phyloP scores from a whole-genome alignment of 2,329 filamentous ascomycete species.

The Mollisia scopiformis region DNA sequence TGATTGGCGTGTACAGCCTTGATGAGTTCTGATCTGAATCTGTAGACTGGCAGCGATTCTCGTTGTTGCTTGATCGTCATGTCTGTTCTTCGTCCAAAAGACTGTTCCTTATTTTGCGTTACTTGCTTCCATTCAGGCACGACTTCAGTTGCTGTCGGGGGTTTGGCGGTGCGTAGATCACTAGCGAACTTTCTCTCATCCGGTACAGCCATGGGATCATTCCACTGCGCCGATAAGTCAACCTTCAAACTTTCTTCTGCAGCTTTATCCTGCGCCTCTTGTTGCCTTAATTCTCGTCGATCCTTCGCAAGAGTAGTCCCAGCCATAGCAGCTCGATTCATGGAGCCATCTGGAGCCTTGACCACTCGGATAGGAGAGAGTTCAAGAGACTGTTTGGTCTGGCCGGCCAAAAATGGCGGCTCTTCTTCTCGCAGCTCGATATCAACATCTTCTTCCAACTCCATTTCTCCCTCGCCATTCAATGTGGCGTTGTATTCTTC shows the following conservation, averaged over 20 bases:
- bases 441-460: constrained; percentile 94
- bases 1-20: constrained; percentile 88
- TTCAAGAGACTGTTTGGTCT: constrained; percentile 95
- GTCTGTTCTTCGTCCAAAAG: constrained; percentile 82
- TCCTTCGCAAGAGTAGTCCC: constrained; percentile 89
- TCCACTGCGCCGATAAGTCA: constrained; percentile 89
- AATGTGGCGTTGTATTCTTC: constrained; percentile 91
- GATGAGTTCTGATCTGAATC: constrained; percentile 85
- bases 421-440: constrained; percentile 97
- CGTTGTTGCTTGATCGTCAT: constrained; percentile 96
- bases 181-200: constrained; percentile 87
- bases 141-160: constrained; percentile 61
- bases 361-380: constrained; percentile 94
- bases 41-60: constrained; percentile 85
- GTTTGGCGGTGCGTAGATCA: constrained; percentile 73
- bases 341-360: constrained; percentile 96
- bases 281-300: constrained; percentile 82
- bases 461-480: constrained; percentile 82
- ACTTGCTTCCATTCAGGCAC: constrained; percentile 93
- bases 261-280: constrained; percentile 78
- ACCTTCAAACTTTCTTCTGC: constrained; percentile 77
- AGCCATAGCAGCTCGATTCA: constrained; percentile 95
- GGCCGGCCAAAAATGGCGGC: constrained; percentile 91
- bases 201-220: constrained; percentile 91
- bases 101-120: constrained; percentile 77